Base-by-base conservation (phyloP, 352 stramenopile genomes). In the Thraustochytrium striatum region DNA sequence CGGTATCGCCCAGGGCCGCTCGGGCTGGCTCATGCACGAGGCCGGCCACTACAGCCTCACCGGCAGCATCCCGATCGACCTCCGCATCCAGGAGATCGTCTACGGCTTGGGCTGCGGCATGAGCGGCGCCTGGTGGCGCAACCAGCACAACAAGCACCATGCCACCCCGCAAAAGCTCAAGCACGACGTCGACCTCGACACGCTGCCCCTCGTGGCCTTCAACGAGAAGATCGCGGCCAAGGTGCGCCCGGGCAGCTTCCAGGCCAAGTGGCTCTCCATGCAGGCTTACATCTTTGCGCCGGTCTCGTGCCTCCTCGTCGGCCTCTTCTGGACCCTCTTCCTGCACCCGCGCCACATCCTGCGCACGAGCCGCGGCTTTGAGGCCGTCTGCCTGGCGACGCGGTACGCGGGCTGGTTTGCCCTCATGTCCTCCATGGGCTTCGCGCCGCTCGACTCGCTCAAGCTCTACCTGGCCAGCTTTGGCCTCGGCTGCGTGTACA, bases 141-240 rank as follows among this genome's bases (percentile, higher is more conserved):
- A 86, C 69, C 97, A 98, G 88, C 96, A 99, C 89, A 99, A 98
- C 85, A 96, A 94, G 61, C 96, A 99, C 87, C 95, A 99, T 85
- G 93, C 94, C 25, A 94, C 98, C 47, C 94, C 96, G 33, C 28
- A 70, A 7, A 99, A 99, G 86, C 86, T 98, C 47, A 91, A 98
- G 85, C 94, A 91, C 55, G 96, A 99, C 87, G 94, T 95, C 13
- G 96, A 99, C 81, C 98, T 99, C 82, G 95, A 99, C 87, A 99
- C 95, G 0, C 98, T 98, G 93, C 96, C 96, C 58, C 83, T 99
- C 50, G 86, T 99, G 19, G 95, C 96, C 41, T 99, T 95, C 95
- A 97, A 90, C 65, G 88, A 97, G 69, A 93, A 97, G 73, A 97
- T 98, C 69, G 82, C 28, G 36, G 28, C 8, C 55, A 38, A 33